These are phyloP conservation scores for Allomyces arbusculus DNA, from an alignment of 192 early-diverging fungal genomes.

Conservation along the genomic window DNA sequence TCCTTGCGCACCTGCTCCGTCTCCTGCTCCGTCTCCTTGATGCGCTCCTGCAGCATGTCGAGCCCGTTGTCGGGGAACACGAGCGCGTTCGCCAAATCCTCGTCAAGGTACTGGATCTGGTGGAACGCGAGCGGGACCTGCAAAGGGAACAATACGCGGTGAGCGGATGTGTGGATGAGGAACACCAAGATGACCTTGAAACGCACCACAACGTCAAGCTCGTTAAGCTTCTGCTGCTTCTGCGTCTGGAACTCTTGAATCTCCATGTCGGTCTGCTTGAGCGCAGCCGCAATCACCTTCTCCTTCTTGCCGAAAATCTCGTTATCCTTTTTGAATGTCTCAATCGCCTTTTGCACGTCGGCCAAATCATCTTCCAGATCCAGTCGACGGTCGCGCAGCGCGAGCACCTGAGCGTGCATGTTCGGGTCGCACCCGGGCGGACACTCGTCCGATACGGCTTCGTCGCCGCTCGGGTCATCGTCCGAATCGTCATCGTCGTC, in stretches of 20 bases:
- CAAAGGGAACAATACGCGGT: background rate
- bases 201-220: conserved; percentile 32
- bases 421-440: conserved; percentile 27
- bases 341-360: conserved; percentile 41
- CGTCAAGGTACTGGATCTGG: conserved; percentile 31
- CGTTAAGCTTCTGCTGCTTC: conserved; percentile 41
- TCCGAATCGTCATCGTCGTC: conserved; percentile 24
- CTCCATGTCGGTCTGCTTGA: conserved; percentile 27
- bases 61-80: conserved; percentile 33
- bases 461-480: conserved; percentile 20
- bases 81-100: conserved; percentile 18
- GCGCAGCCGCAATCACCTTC: conserved; percentile 25
- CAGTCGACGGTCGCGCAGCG: conserved; percentile 23
- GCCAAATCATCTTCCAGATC: conserved; percentile 31
- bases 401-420: conserved; percentile 15
- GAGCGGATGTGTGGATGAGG: background rate
- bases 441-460: conserved; percentile 20
- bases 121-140: conserved; percentile 25
- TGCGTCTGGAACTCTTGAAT: conserved; percentile 49
- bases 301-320: conserved; percentile 39
- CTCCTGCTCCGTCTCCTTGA: conserved; percentile 39
- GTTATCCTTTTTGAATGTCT: conserved; percentile 41
- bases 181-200: background rate
- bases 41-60: conserved; percentile 19
- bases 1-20: conserved; percentile 36